A percentile compares a stretch with the other conserved stretches of the same genome.
These are phyloP conservation scores for Exutisphaerella laricina DNA, from an alignment of 2,329 filamentous ascomycete species.

Conservation along the genomic window DNA sequence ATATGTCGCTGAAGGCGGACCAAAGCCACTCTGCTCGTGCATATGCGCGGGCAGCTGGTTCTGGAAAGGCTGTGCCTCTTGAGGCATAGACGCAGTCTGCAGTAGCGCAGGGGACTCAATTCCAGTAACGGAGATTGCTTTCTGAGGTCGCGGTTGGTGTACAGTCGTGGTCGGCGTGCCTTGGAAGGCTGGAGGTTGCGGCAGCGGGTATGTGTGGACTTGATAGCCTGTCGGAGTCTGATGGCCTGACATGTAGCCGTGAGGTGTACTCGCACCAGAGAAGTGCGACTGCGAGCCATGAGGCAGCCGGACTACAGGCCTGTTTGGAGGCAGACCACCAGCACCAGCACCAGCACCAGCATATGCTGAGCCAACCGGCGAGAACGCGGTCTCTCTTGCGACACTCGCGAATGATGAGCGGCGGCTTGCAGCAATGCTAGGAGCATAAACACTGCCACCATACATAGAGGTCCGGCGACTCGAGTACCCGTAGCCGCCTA, in stretches of 20 bases:
- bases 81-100: conserved; percentile 44
- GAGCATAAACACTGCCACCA: conserved; percentile 73
- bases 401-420: conserved; percentile 71
- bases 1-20: conserved; percentile 32
- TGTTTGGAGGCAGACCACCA: conserved; percentile 46
- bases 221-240: conserved; percentile 48
- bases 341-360: too few relatives aligned
- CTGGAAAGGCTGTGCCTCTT: conserved; percentile 76
- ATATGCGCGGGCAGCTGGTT: conserved; percentile 84
- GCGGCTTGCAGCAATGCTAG: conserved; percentile 81
- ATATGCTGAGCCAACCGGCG: conserved; percentile 64
- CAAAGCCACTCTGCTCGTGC: conserved; percentile 49
- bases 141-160: conserved; percentile 93
- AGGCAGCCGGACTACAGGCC: conserved; percentile 79
- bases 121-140: conserved; percentile 84
- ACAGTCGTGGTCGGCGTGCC: conserved; percentile 64
- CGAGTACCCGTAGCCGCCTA: conserved; percentile 62
- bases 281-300: conserved; percentile 47
- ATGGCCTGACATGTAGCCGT: conserved; percentile 30
- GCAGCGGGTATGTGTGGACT: conserved; percentile 48
- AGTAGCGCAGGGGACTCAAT: conserved; percentile 76
- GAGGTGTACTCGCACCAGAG: conserved; percentile 30
- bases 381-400: conserved; percentile 68
- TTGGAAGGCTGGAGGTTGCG: conserved; percentile 54
- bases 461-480: conserved; percentile 78